Conservation (phyloP, 345 rosid species). For the Hypericum perforatum region DNA sequence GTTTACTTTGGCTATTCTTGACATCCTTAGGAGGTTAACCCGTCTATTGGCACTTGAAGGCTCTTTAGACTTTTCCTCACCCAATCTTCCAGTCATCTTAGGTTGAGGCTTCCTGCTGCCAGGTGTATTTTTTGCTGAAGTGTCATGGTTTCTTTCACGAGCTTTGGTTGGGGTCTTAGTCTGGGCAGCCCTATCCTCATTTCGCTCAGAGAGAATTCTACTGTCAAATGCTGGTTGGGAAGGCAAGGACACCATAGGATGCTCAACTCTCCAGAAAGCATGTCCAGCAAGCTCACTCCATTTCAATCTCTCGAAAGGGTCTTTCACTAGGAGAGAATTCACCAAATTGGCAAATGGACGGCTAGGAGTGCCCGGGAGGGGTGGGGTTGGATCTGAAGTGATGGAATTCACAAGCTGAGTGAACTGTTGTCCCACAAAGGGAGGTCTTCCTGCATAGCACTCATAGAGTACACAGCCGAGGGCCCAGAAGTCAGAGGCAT, state of each 20-base stretch:
- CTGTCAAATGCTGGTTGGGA: constrained; percentile 78
- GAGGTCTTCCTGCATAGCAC: constrained; percentile 87
- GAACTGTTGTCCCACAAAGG: constrained; percentile 77
- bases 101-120: constrained; percentile 45
- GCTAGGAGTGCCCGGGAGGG: constrained; percentile 83
- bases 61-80: constrained; percentile 61
- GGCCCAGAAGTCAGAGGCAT: constrained; percentile 98
- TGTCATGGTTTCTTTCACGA: constrained; percentile 46
- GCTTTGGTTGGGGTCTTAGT: constrained; percentile 68
- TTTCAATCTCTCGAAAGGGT: constrained; percentile 85
- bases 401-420: constrained; percentile 85
- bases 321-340: constrained; percentile 81
- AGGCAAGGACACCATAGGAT: constrained; percentile 49
- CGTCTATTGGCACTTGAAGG: constrained; percentile 47
- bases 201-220: constrained; percentile 69
- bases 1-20: constrained; percentile 85
- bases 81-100: constrained; percentile 44
- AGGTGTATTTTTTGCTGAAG: constrained; percentile 55
- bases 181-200: constrained; percentile 51
- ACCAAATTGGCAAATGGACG: constrained; percentile 66
- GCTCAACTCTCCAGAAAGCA: constrained; percentile 77
- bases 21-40: constrained; percentile 80
- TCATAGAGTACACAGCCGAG: constrained; percentile 96
- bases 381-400: constrained; percentile 79
- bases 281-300: constrained; percentile 82